Evolutionary conservation across 2,329 filamentous ascomycete genomes (phyloP).

Genomic region (Aspergillus pseudoterreus): DNA sequence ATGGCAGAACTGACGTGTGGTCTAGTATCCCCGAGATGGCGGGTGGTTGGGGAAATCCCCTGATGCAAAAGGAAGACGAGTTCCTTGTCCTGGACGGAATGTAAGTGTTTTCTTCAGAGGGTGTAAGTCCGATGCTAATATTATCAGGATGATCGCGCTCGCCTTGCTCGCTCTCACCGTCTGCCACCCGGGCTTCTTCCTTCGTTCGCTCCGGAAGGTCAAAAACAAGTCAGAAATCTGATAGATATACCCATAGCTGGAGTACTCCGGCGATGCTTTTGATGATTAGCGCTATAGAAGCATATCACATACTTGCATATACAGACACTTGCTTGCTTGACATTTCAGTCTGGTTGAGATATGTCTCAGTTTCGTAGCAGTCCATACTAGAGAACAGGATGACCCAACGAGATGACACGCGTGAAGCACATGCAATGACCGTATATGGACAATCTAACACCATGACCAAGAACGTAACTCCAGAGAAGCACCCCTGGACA

Average conservation of each 20-base stretch:
- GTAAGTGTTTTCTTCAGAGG: constrained; percentile 28
- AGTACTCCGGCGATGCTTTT: neutral
- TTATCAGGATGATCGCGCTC: constrained; percentile 43
- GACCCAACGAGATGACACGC: too few relatives aligned
- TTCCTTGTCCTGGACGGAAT: constrained; percentile 48
- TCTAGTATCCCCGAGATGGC: constrained; percentile 48
- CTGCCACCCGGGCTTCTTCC: constrained; percentile 45
- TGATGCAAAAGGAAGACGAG: constrained; percentile 47
- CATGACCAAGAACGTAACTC: constrained; percentile 2
- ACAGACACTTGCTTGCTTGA: neutral
- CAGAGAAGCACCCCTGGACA: neutral
- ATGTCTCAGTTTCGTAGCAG: too few relatives aligned
- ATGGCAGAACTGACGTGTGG: neutral
- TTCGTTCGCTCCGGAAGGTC: constrained; percentile 31
- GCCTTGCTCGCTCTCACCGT: constrained; percentile 39
- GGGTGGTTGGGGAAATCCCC: constrained; percentile 45
- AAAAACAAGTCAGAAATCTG: constrained; percentile 17
- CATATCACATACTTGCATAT: neutral
- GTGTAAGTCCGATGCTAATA: constrained; percentile 5
- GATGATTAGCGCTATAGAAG: neutral
- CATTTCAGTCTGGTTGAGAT: too few relatives aligned
- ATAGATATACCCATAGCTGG: neutral
- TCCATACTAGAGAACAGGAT: too few relatives aligned
- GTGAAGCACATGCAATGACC: too few relatives aligned
- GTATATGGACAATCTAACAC: neutral